These are phyloP conservation scores for Areca catechu DNA, from an alignment of 176 grass and related monocot species.

Conservation along the genomic window DNA sequence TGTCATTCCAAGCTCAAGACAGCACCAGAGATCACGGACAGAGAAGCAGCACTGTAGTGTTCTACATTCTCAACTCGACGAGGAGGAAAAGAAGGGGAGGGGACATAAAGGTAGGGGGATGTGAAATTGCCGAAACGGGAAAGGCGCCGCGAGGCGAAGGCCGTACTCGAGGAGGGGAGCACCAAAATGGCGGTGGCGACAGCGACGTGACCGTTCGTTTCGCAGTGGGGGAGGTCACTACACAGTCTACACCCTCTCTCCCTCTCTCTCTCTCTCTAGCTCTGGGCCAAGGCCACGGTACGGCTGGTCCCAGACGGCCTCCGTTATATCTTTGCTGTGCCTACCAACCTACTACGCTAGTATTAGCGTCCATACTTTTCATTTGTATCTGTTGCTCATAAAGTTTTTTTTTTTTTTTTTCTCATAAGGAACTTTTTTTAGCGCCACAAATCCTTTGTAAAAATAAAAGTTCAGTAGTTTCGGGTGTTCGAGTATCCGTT, in stretches of 20 bases:
- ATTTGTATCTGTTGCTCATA: too few relatives aligned
- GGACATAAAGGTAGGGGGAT: neutral
- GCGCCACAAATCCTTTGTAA: too few relatives aligned
- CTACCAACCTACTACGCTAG: too few relatives aligned
- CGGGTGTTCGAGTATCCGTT: too few relatives aligned
- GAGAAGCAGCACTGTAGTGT: neutral
- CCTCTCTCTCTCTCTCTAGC: neutral
- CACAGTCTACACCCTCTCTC: neutral
- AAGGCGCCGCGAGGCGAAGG: neutral
- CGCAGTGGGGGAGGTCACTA: neutral
- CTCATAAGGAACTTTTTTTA: too few relatives aligned
- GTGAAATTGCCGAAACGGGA: conserved; percentile 1
- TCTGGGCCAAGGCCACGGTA: neutral
- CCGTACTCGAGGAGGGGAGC: neutral
- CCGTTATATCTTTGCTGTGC: too few relatives aligned
- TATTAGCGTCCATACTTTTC: too few relatives aligned
- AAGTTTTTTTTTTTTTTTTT: too few relatives aligned
- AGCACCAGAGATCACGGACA: neutral
- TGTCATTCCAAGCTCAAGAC: too few relatives aligned
- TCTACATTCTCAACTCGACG: too few relatives aligned
- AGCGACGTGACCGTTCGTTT: conserved; percentile 94
- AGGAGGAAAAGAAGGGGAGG: conserved; percentile 7
- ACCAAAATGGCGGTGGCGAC: conserved; percentile 55
- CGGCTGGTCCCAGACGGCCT: too few relatives aligned
- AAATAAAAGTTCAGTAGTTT: too few relatives aligned